Conservation (phyloP, 2,329 filamentous ascomycete genomes). For the Rachicladosporium sp. region DNA sequence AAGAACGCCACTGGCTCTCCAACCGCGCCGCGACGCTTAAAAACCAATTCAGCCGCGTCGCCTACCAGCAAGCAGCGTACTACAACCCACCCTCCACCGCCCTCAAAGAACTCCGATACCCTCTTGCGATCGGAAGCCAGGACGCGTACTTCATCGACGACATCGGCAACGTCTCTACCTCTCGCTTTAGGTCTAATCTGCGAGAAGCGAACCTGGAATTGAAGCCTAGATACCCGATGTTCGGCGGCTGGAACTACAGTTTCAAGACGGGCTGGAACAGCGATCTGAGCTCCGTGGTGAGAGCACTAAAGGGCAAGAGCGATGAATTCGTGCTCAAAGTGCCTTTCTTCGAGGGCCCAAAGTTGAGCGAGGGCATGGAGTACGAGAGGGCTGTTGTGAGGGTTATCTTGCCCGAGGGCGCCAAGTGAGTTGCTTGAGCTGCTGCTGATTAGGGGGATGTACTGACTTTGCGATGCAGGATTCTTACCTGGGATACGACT, state of each 20-base stretch:
- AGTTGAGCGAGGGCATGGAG: constrained; percentile 69
- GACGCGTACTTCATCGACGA: constrained; percentile 93
- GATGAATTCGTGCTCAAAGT: constrained; percentile 78
- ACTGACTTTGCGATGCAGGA: no score
- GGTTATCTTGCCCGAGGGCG: constrained; percentile 82
- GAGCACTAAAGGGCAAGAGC: constrained; percentile 42
- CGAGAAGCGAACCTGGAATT: constrained; percentile 62
- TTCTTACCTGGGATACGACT: constrained; percentile 39
- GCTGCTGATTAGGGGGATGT: no score
- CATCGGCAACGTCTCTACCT: constrained; percentile 95
- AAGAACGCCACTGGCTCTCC: constrained; percentile 81
- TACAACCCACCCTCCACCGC: constrained; percentile 67
- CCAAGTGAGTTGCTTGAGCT: constrained; percentile 47
- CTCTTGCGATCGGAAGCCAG: constrained; percentile 63
- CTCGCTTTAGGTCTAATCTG: constrained; percentile 64
- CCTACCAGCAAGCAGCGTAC: constrained; percentile 33
- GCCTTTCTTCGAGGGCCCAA: constrained; percentile 86
- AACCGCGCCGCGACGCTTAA: constrained; percentile 69
- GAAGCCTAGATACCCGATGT: constrained; percentile 90
- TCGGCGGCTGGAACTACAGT: constrained; percentile 95
- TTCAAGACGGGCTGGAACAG: constrained; percentile 96
- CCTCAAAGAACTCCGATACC: constrained; percentile 69
- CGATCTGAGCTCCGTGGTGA: constrained; percentile 64
- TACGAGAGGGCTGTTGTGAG: constrained; percentile 72
- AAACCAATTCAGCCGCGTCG: constrained; percentile 38